Evolutionary conservation across 2,329 filamentous ascomycete genomes (phyloP).

Genomic region (Tothia fuscella): DNA sequence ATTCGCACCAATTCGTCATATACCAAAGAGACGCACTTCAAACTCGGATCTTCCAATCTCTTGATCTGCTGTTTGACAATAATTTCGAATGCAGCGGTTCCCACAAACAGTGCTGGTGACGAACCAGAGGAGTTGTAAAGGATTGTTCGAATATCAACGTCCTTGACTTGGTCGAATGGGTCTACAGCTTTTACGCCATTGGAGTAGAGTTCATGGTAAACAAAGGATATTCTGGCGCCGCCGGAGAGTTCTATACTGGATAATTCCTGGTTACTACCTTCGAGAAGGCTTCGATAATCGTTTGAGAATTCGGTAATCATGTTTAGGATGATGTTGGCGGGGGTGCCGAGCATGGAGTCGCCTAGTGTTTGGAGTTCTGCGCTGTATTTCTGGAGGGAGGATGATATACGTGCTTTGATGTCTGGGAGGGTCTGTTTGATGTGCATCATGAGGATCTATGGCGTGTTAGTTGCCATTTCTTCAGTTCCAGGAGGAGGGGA

Average conservation of each 20-base stretch:
- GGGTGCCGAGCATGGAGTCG: slow-evolving; percentile 91
- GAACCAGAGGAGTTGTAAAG: slow-evolving; percentile 99
- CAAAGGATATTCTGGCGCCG: slow-evolving; percentile 95
- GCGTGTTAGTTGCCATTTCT: slow-evolving; percentile 17
- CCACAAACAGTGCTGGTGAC: slow-evolving; percentile 90
- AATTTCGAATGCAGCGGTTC: slow-evolving; percentile 93
- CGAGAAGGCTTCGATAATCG: slow-evolving; percentile 90
- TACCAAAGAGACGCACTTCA: slow-evolving; percentile 94
- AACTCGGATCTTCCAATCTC: slow-evolving; percentile 84
- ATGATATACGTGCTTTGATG: slow-evolving; percentile 94
- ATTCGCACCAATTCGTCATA: slow-evolving; percentile 97
- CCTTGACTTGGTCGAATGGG: slow-evolving; percentile 94
- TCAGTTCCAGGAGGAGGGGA: background rate
- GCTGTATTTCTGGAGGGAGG: slow-evolving; percentile 84
- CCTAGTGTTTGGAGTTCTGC: slow-evolving; percentile 72
- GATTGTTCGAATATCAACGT: slow-evolving; percentile 92
- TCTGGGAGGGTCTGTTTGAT: slow-evolving; percentile 99
- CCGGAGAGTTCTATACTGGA: slow-evolving; percentile 91
- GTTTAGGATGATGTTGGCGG: slow-evolving; percentile 90
- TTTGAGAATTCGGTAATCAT: slow-evolving; percentile 99
- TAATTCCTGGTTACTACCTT: slow-evolving; percentile 79
- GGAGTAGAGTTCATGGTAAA: slow-evolving; percentile 96
- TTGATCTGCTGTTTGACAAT: slow-evolving; percentile 99
- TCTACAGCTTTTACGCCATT: slow-evolving; percentile 97
- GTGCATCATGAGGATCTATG: slow-evolving; percentile 95